Base-by-base conservation (phyloP, 2,329 filamentous ascomycete species). In the Madurella fahalii region DNA sequence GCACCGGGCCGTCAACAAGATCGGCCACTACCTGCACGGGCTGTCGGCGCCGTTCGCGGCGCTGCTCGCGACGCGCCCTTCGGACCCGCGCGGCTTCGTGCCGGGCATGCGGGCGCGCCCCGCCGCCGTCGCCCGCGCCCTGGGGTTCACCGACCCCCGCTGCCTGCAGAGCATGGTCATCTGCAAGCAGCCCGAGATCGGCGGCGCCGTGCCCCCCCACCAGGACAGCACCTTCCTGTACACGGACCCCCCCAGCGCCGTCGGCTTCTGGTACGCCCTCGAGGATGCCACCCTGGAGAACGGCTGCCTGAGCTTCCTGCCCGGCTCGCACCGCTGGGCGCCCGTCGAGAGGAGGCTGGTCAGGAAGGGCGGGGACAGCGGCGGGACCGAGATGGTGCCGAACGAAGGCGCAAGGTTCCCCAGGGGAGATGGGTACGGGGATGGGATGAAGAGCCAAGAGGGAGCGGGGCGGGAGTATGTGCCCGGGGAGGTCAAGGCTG, bases 221-320 rank as follows among this genome's bases (percentile, higher is more conserved):
- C 92, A 96, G 73, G 93, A 97, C 71, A 90, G 83, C 61, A 92
- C 90, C 1, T 99, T 97, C 64, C 64, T 99, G 58, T 97, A 95
- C 70, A 97, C 94, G 1, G 77, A 91, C 61, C 87, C 90, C 39
- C 93, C 93, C 1, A 89, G 83, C 40, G 94, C 94, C 0, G 89
- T 97, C 2, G 94, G 94, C 0, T 97, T 93, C 75, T 99, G 94
- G 94, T 95, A 96, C 71, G 94, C 94, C 12, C 80, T 99, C 40
- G 92, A 99, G 74, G 93, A 97, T 71, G 90, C 90, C 18, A 93
- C 89, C 8, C 75, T 79, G 1, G 84, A 86, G 68, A 99, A 99
- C 70, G 94, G 91, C 1, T 96, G 92, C 65, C 71, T 99, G 66
- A 89, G 86, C 59, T 96, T 97, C 72, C 80, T 90, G 62, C 85